Evolutionary conservation across 1,284 basidiomycete genomes (phyloP).

Genomic region (Kwoniella shivajii): DNA sequence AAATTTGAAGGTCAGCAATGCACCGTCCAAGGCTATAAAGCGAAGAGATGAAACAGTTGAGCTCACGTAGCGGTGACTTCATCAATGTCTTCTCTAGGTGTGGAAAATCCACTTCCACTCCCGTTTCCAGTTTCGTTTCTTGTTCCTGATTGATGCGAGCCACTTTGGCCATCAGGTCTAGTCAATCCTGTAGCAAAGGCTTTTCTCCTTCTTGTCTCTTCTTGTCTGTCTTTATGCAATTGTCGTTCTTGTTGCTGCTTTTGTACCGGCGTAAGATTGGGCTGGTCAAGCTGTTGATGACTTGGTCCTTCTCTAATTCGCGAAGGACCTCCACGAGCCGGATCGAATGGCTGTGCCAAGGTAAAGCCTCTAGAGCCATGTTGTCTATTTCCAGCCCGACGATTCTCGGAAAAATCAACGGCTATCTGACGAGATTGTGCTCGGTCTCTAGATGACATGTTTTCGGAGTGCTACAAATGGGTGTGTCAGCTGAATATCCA

Average conservation of each 20-base stretch:
- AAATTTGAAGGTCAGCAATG: not conserved
- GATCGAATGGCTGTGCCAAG: conserved; percentile 19
- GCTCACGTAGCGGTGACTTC: conserved; percentile 47
- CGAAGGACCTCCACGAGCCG: conserved; percentile 8
- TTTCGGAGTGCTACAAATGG: conserved; percentile 65
- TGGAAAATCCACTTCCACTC: conserved; percentile 36
- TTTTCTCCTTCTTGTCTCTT: conserved; percentile 46
- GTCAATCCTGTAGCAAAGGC: conserved; percentile 70
- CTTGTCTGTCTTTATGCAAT: conserved; percentile 41
- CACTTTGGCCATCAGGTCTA: conserved; percentile 48
- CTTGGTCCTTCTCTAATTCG: conserved; percentile 22
- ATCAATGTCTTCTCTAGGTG: conserved; percentile 51
- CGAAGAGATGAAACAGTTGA: not conserved
- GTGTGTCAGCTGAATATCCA: conserved; percentile 1
- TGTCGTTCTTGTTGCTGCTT: conserved; percentile 46
- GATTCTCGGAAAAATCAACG: conserved; percentile 64
- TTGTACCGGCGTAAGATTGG: conserved; percentile 43
- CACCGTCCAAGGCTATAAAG: not conserved
- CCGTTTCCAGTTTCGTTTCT: not conserved
- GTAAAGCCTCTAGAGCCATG: conserved; percentile 33
- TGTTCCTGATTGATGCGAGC: not conserved
- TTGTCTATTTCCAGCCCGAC: conserved; percentile 7
- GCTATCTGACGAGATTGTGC: conserved; percentile 76
- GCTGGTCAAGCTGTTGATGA: conserved; percentile 40
- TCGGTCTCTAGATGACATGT: conserved; percentile 75